These are phyloP conservation scores for Mortierella sp. DNA, from an alignment of 371 early-diverging fungal genomes.

Conservation along the genomic window DNA sequence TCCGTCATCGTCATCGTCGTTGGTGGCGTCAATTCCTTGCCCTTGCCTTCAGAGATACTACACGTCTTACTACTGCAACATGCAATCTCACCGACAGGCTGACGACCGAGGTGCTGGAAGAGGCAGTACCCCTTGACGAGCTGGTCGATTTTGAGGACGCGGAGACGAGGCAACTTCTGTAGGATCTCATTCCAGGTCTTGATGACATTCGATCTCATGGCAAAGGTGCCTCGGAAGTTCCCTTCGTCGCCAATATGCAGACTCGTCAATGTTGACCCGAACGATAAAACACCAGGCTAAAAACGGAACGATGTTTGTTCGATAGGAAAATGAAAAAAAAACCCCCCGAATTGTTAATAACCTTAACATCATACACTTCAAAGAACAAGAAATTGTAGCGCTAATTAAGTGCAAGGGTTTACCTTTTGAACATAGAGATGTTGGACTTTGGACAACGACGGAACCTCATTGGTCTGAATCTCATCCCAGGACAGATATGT, in stretches of 20 bases:
- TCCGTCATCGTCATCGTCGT: background rate
- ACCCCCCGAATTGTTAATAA: background rate
- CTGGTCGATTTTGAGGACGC: constrained; percentile 33
- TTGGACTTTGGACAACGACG: constrained; percentile 18
- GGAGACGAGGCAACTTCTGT: constrained; percentile 21
- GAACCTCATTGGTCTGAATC: constrained; percentile 22
- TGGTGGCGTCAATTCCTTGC: background rate
- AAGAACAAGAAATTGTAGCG: background rate
- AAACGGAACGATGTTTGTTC: background rate
- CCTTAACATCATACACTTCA: background rate
- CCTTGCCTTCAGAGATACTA: background rate
- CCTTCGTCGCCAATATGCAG: constrained; percentile 31
- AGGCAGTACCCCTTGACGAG: constrained; percentile 28
- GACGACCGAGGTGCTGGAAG: constrained; percentile 40
- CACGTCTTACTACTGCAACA: background rate
- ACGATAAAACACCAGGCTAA: constrained; percentile 18
- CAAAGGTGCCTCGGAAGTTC: constrained; percentile 8
- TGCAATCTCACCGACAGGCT: background rate
- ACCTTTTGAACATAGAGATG: constrained; percentile 52
- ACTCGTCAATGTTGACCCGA: constrained; percentile 34
- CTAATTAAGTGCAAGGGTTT: background rate
- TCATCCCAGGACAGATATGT: background rate
- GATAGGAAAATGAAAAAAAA: background rate
- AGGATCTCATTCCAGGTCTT: constrained; percentile 36
- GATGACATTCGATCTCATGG: constrained; percentile 18